Conservation (phyloP, 179 eudicot genomes). For the Spergularia azorica region DNA sequence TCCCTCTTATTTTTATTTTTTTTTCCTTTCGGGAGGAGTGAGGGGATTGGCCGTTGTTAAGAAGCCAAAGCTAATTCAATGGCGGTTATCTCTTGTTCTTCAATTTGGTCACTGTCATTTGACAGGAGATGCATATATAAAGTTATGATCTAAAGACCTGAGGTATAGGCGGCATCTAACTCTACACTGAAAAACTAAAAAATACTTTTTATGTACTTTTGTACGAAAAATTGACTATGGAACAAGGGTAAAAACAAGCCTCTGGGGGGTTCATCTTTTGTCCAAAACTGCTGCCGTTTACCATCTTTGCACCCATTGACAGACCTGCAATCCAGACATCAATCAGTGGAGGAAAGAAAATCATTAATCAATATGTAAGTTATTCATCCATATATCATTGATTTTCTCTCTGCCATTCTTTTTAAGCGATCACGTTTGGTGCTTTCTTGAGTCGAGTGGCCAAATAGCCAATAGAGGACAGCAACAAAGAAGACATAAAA, state of each 20-base stretch:
- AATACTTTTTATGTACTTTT: conserved; percentile 23
- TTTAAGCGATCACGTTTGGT: background rate
- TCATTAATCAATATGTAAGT: background rate
- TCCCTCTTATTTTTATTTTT: background rate
- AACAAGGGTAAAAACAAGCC: conserved; percentile 7
- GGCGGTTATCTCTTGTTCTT: too few species aligned
- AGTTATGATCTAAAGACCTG: conserved; percentile 2
- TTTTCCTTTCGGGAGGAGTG: conserved; percentile 5
- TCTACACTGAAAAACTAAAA: conserved; percentile 12
- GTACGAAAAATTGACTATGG: conserved; percentile 14
- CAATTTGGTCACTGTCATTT: background rate
- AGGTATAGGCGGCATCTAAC: conserved; percentile 13
- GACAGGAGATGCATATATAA: background rate
- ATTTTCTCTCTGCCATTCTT: background rate
- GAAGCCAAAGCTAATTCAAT: background rate
- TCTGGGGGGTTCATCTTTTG: conserved; percentile 25
- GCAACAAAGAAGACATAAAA: background rate
- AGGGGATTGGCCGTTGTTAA: background rate
- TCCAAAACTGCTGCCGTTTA: conserved; percentile 29
- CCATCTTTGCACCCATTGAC: conserved; percentile 20
- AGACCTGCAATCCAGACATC: conserved; percentile 22
- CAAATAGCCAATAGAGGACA: background rate
- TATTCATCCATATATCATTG: background rate
- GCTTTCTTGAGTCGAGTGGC: background rate
- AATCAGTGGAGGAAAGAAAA: background rate